phyloP scores from a whole-genome alignment of 208 protist genomes.

The Herpetomonas samuelpessoai region DNA sequence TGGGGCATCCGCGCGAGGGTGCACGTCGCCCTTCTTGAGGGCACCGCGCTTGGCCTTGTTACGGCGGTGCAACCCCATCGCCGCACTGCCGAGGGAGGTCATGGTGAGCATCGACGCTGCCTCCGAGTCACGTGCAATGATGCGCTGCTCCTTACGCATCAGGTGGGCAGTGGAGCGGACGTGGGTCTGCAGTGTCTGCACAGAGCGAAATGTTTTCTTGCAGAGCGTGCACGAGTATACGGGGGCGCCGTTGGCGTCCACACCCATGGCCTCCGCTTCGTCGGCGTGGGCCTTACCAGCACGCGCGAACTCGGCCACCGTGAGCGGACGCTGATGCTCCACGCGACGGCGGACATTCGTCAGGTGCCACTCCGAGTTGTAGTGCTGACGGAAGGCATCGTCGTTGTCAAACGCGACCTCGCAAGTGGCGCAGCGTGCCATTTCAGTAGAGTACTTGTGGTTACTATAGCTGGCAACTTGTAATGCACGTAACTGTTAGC shows the following conservation, averaged over 20 bases:
- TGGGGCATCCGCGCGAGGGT: conserved; percentile 8
- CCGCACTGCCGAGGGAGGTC: conserved; percentile 84
- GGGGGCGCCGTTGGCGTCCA: conserved; percentile 38
- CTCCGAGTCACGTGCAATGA: conserved; percentile 80
- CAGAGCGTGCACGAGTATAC: conserved; percentile 88
- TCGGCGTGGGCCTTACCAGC: conserved; percentile 11
- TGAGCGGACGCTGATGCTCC: conserved; percentile 70
- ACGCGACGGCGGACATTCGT: conserved; percentile 85
- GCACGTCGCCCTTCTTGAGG: conserved; percentile 8
- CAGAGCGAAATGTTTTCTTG: conserved; percentile 87
- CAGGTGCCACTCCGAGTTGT: conserved; percentile 75
- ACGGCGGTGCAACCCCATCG: conserved; percentile 86
- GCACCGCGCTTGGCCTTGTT: conserved; percentile 67
- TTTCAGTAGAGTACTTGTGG: conserved; percentile 12
- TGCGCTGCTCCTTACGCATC: conserved; percentile 90
- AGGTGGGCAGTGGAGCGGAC: conserved; percentile 89
- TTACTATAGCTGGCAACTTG: conserved; percentile 1
- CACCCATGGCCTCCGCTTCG: conserved; percentile 21
- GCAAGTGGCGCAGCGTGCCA: conserved; percentile 81
- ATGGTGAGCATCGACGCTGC: conserved; percentile 74
- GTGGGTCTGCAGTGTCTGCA: conserved; percentile 89
- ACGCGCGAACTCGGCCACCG: conserved; percentile 49
- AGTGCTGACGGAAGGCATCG: conserved; percentile 65
- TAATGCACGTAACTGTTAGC: too few species aligned
- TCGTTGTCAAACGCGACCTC: conserved; percentile 46